Conservation (phyloP, 1,139 yeast genomes). For the Sugiyamaella paludigena region DNA sequence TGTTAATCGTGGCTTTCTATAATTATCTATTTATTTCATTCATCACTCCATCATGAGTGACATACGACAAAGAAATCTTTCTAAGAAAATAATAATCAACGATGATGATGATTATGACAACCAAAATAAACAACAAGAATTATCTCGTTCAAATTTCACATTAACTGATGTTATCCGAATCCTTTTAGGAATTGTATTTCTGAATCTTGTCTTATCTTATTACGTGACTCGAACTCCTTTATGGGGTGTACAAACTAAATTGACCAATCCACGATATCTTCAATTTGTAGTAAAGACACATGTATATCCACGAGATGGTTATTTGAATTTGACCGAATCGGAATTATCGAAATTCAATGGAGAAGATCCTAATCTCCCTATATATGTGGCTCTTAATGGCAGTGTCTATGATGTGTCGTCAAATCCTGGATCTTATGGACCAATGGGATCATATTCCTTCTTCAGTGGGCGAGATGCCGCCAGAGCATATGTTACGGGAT, state of each 20-base stretch:
- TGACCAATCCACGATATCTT: slow-evolving; percentile 48
- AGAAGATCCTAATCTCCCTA: slow-evolving; percentile 47
- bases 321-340: slow-evolving; percentile 43
- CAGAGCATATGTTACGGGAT: slow-evolving; percentile 75
- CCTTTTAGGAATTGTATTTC: slow-evolving; percentile 47
- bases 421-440: slow-evolving; percentile 58
- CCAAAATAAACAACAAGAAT: slow-evolving; percentile 1
- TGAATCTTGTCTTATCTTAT: slow-evolving; percentile 46
- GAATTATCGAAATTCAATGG: slow-evolving; percentile 59
- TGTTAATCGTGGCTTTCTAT: no score
- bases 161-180: slow-evolving; percentile 46
- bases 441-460: slow-evolving; percentile 57
- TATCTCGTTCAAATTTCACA: slow-evolving; percentile 17
- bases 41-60: neutral
- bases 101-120: slow-evolving; percentile 2
- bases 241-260: slow-evolving; percentile 50
- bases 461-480: slow-evolving; percentile 73
- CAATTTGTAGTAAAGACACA: slow-evolving; percentile 31
- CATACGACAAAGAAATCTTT: slow-evolving; percentile 1
- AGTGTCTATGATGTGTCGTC: slow-evolving; percentile 66
- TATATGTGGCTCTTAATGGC: slow-evolving; percentile 65
- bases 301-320: slow-evolving; percentile 26
- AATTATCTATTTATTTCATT: no score
- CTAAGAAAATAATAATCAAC: slow-evolving; percentile 5
- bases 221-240: slow-evolving; percentile 37